These are phyloP conservation scores for Chalciporus piperatus DNA, from an alignment of 768 basidiomycete genomes.

Conservation along the genomic window DNA sequence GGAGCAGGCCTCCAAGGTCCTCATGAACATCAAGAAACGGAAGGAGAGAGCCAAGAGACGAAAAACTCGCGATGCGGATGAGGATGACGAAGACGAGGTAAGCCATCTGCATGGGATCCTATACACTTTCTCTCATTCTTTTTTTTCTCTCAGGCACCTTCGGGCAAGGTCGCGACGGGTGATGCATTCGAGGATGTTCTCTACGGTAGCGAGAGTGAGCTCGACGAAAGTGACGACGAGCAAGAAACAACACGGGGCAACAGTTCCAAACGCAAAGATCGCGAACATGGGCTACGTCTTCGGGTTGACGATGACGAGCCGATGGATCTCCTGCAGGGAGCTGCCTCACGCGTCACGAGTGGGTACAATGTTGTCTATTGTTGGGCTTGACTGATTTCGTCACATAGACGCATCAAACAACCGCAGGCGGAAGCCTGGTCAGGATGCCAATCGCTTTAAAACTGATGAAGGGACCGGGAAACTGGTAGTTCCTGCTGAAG, in stretches of 20 bases:
- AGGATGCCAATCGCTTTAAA: constrained; percentile 85
- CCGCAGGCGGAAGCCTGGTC: constrained; percentile 74
- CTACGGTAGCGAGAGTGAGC: constrained; percentile 94
- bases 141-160: constrained; percentile 36
- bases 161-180: constrained; percentile 55
- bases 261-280: constrained; percentile 35
- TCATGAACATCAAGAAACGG: constrained; percentile 92
- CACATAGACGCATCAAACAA: constrained; percentile 41
- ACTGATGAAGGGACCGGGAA: constrained; percentile 80
- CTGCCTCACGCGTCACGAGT: constrained; percentile 69
- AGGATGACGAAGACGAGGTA: constrained; percentile 56
- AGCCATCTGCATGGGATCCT: not conserved
- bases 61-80: constrained; percentile 60
- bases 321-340: constrained; percentile 89
- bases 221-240: constrained; percentile 70
- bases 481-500: constrained; percentile 68
- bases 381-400: constrained; percentile 3
- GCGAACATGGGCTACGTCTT: constrained; percentile 58
- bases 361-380: constrained; percentile 25
- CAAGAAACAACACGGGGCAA: constrained; percentile 32
- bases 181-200: constrained; percentile 97
- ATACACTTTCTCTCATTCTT: not conserved
- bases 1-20: constrained; percentile 83
- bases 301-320: constrained; percentile 90
- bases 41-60: constrained; percentile 93